phyloP scores from a whole-genome alignment of 345 rosid genomes.

The Mallotus nudiflorus region DNA sequence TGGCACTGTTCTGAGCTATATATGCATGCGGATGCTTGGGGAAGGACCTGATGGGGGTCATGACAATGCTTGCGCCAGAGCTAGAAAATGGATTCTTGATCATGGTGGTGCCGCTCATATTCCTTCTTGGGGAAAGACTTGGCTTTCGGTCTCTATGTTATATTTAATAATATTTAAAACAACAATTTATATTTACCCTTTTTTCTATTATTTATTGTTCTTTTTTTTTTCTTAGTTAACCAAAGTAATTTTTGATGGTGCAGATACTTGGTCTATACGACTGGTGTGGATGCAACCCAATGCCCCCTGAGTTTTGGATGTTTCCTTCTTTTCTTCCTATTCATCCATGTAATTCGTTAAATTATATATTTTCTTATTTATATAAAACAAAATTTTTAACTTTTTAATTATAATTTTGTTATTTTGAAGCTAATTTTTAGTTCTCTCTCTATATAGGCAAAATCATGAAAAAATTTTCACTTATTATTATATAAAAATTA shows the following conservation, averaged over 20 bases:
- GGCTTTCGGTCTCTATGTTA: slow-evolving; percentile 18
- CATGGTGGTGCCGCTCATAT: slow-evolving; percentile 19
- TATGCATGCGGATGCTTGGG: slow-evolving; percentile 19
- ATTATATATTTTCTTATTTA: no score
- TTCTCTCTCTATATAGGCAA: no score
- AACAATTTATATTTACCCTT: no score
- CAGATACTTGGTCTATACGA: slow-evolving; percentile 25
- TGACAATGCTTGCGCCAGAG: slow-evolving; percentile 19
- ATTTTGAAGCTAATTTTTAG: no score
- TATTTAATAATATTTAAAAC: not conserved
- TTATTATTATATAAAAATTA: no score
- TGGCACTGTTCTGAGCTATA: slow-evolving; percentile 15
- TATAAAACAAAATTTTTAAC: no score
- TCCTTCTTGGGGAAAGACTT: slow-evolving; percentile 28
- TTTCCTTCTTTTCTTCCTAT: slow-evolving; percentile 18
- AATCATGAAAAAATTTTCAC: no score
- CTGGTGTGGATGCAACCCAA: slow-evolving; percentile 27
- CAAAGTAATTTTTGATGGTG: not conserved
- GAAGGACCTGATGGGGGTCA: slow-evolving; percentile 18
- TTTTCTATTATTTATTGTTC: no score
- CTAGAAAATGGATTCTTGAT: slow-evolving; percentile 20
- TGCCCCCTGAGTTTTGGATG: slow-evolving; percentile 27
- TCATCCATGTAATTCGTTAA: slow-evolving; percentile 6
- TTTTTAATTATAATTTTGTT: no score
- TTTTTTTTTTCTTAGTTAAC: not conserved